Evolutionary conservation across 2,329 filamentous ascomycete species (phyloP), one percentile per base, ranked within the genome.

Genomic region (Scedosporium minutisporum): DNA sequence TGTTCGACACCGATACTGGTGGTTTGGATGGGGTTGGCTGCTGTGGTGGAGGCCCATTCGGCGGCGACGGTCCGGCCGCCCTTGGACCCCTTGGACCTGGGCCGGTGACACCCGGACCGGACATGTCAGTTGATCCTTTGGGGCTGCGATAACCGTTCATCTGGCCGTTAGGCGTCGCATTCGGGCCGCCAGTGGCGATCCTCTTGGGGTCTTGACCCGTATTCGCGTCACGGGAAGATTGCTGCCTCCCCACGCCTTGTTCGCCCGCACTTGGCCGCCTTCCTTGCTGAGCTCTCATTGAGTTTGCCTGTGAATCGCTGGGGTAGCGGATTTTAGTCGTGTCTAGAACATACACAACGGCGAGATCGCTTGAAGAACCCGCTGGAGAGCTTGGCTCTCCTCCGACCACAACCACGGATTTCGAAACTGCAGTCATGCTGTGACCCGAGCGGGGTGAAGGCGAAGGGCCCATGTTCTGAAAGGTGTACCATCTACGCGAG

Each of bases 381-480:
- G 89, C 85, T 29, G 91, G 89, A 16, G 92, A 93, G 73, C 93
- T 97, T 14, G 95, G 95, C 74, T 99, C 96, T 66, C 95, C 95
- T 44, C 91, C 96, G 38, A 97, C 81, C 48, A 97, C 91, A 58
- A 97, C 88, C 65, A 99, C 88, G 64, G 93, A 90, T 74, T 96
- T 97, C 33, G 91, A 91, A 65, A 93, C 91, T 2, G 92, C 87
- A 2, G 95, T 97, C 95, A 99, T 97, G 74, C 92, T 97, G 74
- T 99, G 95, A 1, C 95, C 95, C 16, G 93, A 97, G 64, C 95
- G 84, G 38, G 95, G 87, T 3, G 93, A 97, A 0, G 95, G 95
- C 1, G 93, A 96, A 3, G 93, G 93, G 0, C 95, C 95, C 95
- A 99, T 99, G 71, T 99, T 99, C 71, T 99, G 95, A 76, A 99